A percentile compares a stretch with the other conserved stretches of the same genome.
phyloP scores from a whole-genome alignment of 257 asterid species.

The Penstemon eatonii region DNA sequence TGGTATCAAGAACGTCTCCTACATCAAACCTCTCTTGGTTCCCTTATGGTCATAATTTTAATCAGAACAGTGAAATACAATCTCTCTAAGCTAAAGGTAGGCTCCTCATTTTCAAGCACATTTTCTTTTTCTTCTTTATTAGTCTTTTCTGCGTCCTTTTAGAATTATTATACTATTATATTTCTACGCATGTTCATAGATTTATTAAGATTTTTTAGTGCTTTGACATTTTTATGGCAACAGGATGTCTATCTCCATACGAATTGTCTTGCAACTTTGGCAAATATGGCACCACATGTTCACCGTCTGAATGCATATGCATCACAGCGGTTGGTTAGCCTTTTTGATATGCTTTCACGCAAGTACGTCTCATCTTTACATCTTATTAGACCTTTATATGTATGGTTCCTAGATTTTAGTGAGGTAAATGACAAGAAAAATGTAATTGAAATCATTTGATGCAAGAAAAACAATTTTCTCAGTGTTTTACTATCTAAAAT shows the following conservation, averaged over 20 bases:
- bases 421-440: too few relatives aligned
- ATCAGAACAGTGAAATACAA: constrained; percentile 67
- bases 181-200: too few relatives aligned
- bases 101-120: constrained; percentile 16
- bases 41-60: constrained; percentile 81
- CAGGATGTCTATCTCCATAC: constrained; percentile 97
- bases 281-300: constrained; percentile 92
- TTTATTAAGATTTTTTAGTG: neutral
- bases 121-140: neutral
- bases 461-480: too few relatives aligned
- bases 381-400: constrained; percentile 12
- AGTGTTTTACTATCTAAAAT: too few relatives aligned
- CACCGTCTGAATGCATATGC: constrained; percentile 90
- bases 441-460: too few relatives aligned
- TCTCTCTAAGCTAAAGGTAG: constrained; percentile 67
- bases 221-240: constrained; percentile 33
- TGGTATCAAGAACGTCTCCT: constrained; percentile 58
- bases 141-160: neutral
- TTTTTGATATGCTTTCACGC: constrained; percentile 95
- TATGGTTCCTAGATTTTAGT: too few relatives aligned
- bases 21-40: constrained; percentile 57
- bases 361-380: constrained; percentile 56
- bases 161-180: too few relatives aligned
- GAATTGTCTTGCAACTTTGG: constrained; percentile 86
- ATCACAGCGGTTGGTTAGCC: constrained; percentile 94